Conservation (phyloP, 2,329 filamentous ascomycete species). For the Ploettnerulaceae sp. region DNA sequence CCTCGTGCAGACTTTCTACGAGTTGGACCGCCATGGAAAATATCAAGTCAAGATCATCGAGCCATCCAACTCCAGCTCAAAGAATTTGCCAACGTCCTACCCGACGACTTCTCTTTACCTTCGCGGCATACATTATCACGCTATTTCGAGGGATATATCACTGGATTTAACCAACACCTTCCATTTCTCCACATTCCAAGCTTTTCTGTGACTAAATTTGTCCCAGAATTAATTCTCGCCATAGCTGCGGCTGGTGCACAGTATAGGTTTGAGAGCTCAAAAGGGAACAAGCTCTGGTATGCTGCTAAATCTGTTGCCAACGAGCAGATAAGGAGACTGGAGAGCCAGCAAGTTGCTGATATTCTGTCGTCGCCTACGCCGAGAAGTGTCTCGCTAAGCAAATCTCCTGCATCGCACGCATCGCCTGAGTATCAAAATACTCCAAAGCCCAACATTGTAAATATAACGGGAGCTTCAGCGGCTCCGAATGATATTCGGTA, state of each 20-base stretch:
- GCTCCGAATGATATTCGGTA: conserved; percentile 7
- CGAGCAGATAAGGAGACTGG: conserved; percentile 53
- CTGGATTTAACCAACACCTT: conserved; percentile 57
- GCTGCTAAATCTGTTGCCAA: conserved; percentile 53
- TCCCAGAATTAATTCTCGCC: conserved; percentile 62
- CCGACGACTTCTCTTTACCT: conserved; percentile 60
- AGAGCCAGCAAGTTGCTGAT: conserved; percentile 40
- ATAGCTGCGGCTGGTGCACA: conserved; percentile 65
- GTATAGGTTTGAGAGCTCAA: conserved; percentile 57
- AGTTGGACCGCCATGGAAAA: conserved; percentile 38
- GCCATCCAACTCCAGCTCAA: conserved; percentile 54
- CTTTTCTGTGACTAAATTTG: conserved; percentile 55
- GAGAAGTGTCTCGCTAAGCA: conserved; percentile 9
- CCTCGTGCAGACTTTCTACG: conserved; percentile 10
- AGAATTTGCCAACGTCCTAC: conserved; percentile 56
- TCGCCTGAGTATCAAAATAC: background rate
- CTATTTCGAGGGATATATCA: conserved; percentile 66
- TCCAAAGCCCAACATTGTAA: background rate
- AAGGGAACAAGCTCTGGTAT: conserved; percentile 57
- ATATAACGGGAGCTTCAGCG: background rate
- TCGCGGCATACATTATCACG: conserved; percentile 64
- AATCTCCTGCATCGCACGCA: background rate
- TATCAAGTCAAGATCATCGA: conserved; percentile 51
- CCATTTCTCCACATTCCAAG: conserved; percentile 65
- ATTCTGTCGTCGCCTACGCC: conserved; percentile 6